phyloP scores from a whole-genome alignment of 129 eudicot species.

The Rutidosis leptorrhynchoides region DNA sequence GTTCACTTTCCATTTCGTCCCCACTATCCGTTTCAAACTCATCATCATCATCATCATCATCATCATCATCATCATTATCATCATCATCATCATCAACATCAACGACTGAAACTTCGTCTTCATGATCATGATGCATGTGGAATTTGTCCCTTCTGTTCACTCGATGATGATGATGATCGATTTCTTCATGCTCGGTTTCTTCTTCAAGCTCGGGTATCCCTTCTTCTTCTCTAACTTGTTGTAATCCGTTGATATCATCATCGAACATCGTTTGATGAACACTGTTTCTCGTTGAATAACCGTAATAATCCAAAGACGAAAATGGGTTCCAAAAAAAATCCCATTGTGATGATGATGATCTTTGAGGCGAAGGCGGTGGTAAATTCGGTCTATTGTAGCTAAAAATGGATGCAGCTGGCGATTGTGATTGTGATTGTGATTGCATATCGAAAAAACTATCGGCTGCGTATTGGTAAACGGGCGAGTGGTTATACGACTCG shows the following conservation, averaged over 20 bases:
- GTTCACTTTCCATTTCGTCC: slow-evolving; percentile 47
- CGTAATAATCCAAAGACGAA: slow-evolving; percentile 79
- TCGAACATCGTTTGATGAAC: slow-evolving; percentile 56
- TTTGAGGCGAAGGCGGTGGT: slow-evolving; percentile 78
- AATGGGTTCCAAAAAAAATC: slow-evolving; percentile 97
- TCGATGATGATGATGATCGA: slow-evolving; percentile 22
- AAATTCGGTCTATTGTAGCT: slow-evolving; percentile 49
- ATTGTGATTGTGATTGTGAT: slow-evolving; percentile 51
- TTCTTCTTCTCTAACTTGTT: slow-evolving; percentile 94
- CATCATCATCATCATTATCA: no score
- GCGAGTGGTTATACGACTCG: slow-evolving; percentile 53
- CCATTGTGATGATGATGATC: slow-evolving; percentile 79
- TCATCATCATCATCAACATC: slow-evolving; percentile 53
- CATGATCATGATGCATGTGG: slow-evolving; percentile 21
- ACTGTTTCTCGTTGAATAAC: slow-evolving; percentile 55
- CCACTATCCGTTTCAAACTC: slow-evolving; percentile 47
- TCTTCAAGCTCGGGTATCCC: slow-evolving; percentile 97
- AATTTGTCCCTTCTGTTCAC: slow-evolving; percentile 17
- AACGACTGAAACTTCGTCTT: slow-evolving; percentile 74
- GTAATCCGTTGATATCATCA: slow-evolving; percentile 64
- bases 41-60: slow-evolving; percentile 46
- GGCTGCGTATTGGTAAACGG: slow-evolving; percentile 61
- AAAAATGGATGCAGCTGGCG: slow-evolving; percentile 47
- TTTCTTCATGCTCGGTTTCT: slow-evolving; percentile 83
- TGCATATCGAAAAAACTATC: slow-evolving; percentile 74